Evolutionary conservation across 495 filamentous ascomycete genomes (phyloP).

Genomic region (Xylaria venustula): DNA sequence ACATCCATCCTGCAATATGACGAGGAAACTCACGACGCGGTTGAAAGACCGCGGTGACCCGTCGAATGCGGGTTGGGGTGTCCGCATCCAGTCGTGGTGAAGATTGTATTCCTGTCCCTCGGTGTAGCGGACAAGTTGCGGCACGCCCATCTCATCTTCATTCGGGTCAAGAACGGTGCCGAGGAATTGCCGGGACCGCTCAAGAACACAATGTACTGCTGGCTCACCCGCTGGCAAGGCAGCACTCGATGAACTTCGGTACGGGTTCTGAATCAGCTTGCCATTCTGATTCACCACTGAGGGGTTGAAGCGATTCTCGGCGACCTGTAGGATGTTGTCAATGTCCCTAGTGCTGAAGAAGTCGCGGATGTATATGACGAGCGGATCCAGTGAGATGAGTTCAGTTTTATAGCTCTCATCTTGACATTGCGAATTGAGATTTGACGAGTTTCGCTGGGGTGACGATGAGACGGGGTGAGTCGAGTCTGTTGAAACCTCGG

Average conservation of each 20-base stretch:
- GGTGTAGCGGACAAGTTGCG: slow-evolving; percentile 48
- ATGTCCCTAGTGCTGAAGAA: slow-evolving; percentile 39
- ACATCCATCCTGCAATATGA: slow-evolving; percentile 41
- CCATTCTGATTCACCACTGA: slow-evolving; percentile 40
- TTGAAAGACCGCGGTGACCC: slow-evolving; percentile 36
- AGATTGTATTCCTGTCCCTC: slow-evolving; percentile 44
- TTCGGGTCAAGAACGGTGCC: slow-evolving; percentile 43
- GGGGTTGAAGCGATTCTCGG: slow-evolving; percentile 37
- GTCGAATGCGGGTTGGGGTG: slow-evolving; percentile 25
- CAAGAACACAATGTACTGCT: slow-evolving; percentile 41
- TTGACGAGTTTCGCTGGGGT: neutral
- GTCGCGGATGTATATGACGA: slow-evolving; percentile 46
- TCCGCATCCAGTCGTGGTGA: slow-evolving; percentile 49
- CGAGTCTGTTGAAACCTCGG: neutral
- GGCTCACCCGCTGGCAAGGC: slow-evolving; percentile 41
- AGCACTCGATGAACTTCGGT: slow-evolving; percentile 44
- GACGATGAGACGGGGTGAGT: neutral
- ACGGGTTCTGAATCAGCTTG: slow-evolving; percentile 28
- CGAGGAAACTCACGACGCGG: slow-evolving; percentile 48
- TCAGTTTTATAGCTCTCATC: slow-evolving; percentile 34
- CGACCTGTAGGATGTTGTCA: slow-evolving; percentile 31
- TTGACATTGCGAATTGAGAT: neutral
- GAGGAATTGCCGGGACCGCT: slow-evolving; percentile 39
- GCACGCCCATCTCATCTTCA: slow-evolving; percentile 47
- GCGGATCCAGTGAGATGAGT: slow-evolving; percentile 44